Evolutionary conservation across 2,329 filamentous ascomycete species (phyloP).

Genomic region (Dryadomyces sulphureus): DNA sequence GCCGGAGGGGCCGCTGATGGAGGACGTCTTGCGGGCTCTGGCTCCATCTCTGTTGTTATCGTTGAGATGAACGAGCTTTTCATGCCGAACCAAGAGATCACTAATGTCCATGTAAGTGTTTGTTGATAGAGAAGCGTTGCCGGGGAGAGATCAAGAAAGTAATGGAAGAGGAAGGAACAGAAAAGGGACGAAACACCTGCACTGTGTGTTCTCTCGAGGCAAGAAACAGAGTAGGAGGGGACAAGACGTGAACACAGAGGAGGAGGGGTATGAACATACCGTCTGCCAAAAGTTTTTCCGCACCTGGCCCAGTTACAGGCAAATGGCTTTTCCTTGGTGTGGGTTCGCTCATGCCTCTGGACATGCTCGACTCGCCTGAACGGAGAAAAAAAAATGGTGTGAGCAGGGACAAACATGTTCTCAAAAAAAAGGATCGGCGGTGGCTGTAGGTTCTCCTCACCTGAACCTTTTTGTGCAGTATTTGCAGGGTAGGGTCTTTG

Average conservation of each 20-base stretch:
- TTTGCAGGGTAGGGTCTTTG: slow-evolving; percentile 47
- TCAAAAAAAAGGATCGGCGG: slow-evolving; percentile 11
- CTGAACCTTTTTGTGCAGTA: slow-evolving; percentile 49
- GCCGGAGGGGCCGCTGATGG: slow-evolving; percentile 27
- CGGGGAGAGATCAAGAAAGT: neutral
- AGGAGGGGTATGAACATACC: slow-evolving; percentile 27
- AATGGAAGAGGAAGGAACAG: neutral
- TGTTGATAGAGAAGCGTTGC: no score
- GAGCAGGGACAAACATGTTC: slow-evolving; percentile 22
- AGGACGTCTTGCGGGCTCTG: slow-evolving; percentile 36
- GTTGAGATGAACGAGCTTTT: slow-evolving; percentile 50
- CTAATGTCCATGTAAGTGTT: slow-evolving; percentile 48
- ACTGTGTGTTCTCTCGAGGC: neutral
- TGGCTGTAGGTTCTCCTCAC: slow-evolving; percentile 23
- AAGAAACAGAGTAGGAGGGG: neutral
- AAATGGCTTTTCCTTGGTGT: slow-evolving; percentile 52
- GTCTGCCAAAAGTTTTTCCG: slow-evolving; percentile 47
- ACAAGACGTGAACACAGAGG: neutral
- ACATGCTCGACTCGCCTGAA: slow-evolving; percentile 49
- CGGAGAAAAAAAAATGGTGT: slow-evolving; percentile 21
- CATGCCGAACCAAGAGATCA: slow-evolving; percentile 47
- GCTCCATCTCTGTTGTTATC: slow-evolving; percentile 39
- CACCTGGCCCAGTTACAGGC: slow-evolving; percentile 43
- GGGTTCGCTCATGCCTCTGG: slow-evolving; percentile 47
- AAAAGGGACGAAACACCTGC: neutral